A percentile compares a stretch with the other conserved stretches of the same genome.
Evolutionary conservation across 1,284 basidiomycete genomes (phyloP).

Genomic region (Tremellales sp.): DNA sequence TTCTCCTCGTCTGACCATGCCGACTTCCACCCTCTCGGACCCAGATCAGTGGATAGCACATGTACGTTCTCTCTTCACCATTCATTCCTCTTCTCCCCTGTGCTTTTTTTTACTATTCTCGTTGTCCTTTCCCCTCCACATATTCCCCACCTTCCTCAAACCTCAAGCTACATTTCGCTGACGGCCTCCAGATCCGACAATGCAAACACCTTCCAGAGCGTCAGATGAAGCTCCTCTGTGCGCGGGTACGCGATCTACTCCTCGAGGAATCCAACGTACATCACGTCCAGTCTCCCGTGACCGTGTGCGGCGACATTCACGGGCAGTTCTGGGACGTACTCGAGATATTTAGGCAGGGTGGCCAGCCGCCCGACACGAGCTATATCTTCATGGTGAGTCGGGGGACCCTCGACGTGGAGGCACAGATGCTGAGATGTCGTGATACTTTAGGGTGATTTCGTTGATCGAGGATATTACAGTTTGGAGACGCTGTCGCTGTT

Average conservation of each 20-base stretch:
- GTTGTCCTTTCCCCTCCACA: not conserved
- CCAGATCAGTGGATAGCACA: constrained; percentile 45
- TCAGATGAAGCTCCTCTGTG: constrained; percentile 87
- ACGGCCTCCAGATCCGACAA: constrained; percentile 61
- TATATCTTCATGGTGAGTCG: constrained; percentile 89
- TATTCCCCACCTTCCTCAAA: not conserved
- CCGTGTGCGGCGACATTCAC: constrained; percentile 90
- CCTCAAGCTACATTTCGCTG: not conserved
- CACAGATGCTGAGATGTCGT: not conserved
- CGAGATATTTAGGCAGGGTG: constrained; percentile 85
- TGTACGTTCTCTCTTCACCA: constrained; percentile 17
- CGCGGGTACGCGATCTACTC: constrained; percentile 74
- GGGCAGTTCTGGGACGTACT: constrained; percentile 95
- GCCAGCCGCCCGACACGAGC: constrained; percentile 79
- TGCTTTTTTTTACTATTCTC: not conserved
- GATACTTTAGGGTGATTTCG: constrained; percentile 84
- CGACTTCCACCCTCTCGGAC: constrained; percentile 21
- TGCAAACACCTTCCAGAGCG: constrained; percentile 84
- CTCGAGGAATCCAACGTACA: constrained; percentile 96
- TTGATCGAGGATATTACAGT: constrained; percentile 93
- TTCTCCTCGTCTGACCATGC: constrained; percentile 1
- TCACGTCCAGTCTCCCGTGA: constrained; percentile 84
- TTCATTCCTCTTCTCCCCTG: not conserved
- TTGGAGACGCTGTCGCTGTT: constrained; percentile 91
- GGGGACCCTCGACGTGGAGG: not conserved